Evolutionary conservation across 1,284 basidiomycete species (phyloP).

Genomic region (Ustilago xerochloae): DNA sequence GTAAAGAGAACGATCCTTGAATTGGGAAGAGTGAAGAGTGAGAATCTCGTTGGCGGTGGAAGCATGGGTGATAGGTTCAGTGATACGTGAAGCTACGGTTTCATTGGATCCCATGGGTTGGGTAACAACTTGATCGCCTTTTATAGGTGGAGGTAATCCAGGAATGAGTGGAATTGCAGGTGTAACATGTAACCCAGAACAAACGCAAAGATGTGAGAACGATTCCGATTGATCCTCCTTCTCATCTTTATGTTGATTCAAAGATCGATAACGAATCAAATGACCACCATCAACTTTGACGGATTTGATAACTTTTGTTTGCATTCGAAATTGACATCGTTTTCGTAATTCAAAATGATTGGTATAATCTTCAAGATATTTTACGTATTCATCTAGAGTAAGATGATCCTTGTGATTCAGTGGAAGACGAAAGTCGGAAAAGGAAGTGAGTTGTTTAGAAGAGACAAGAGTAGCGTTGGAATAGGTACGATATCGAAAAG

Average conservation of each 20-base stretch:
- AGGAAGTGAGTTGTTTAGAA: slow-evolving; percentile 76
- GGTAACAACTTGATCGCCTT: slow-evolving; percentile 35
- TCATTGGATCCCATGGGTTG: slow-evolving; percentile 27
- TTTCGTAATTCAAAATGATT: slow-evolving; percentile 71
- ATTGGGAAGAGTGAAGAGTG: slow-evolving; percentile 55
- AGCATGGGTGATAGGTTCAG: slow-evolving; percentile 31
- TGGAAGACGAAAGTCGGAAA: slow-evolving; percentile 75
- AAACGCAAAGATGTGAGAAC: slow-evolving; percentile 54
- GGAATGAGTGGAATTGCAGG: slow-evolving; percentile 52
- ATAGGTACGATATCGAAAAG: slow-evolving; percentile 70
- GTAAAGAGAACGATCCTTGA: slow-evolving; percentile 56
- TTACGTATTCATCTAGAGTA: slow-evolving; percentile 73
- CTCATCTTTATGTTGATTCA: not conserved
- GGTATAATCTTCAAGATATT: slow-evolving; percentile 74
- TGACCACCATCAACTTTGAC: slow-evolving; percentile 40
- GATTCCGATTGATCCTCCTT: slow-evolving; percentile 20
- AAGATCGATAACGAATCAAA: slow-evolving; percentile 21
- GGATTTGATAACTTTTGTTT: slow-evolving; percentile 42
- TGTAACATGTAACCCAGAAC: slow-evolving; percentile 55
- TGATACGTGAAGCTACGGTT: slow-evolving; percentile 23
- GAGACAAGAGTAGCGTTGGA: slow-evolving; percentile 75
- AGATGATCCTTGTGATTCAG: slow-evolving; percentile 74
- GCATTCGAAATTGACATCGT: slow-evolving; percentile 42
- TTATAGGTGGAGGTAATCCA: slow-evolving; percentile 39
- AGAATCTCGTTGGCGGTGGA: slow-evolving; percentile 42